Percentiles rank a stretch among this genome's conserved stretches.
Evolutionary conservation across 1,139 yeast species (phyloP).

Genomic region (Geotrichum reessii): DNA sequence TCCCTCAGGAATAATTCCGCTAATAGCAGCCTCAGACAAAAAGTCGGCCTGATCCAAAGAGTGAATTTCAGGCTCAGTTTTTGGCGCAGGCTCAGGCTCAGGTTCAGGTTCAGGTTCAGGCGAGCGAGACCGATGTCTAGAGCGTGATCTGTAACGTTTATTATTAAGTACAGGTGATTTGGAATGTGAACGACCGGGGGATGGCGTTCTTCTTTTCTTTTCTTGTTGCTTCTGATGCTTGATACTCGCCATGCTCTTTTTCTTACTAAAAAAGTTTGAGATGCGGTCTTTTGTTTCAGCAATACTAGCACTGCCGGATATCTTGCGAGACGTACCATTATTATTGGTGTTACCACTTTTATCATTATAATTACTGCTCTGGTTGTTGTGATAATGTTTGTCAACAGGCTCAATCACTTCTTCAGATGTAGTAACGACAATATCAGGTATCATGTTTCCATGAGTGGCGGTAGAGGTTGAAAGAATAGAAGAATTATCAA

Average conservation of each 20-base stretch:
- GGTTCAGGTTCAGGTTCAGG: neutral
- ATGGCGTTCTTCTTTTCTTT: neutral
- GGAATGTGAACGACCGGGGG: neutral
- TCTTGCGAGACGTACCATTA: conserved; percentile 1
- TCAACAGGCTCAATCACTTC: conserved; percentile 1
- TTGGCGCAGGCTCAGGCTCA: neutral
- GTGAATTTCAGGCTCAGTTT: neutral
- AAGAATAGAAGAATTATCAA: neutral
- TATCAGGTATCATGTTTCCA: conserved; percentile 7
- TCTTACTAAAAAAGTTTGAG: conserved; percentile 18
- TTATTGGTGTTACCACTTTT: neutral
- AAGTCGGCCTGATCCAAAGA: neutral
- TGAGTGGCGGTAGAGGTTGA: neutral
- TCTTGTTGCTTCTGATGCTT: neutral
- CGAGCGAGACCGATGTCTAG: conserved; percentile 7
- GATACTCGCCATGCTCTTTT: conserved; percentile 15
- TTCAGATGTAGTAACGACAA: conserved; percentile 12
- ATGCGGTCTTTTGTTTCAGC: conserved; percentile 18
- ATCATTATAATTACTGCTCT: neutral
- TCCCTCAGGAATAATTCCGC: conserved; percentile 6
- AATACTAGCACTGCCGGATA: conserved; percentile 2
- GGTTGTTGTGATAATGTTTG: neutral
- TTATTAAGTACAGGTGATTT: conserved; percentile 10
- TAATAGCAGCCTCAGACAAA: neutral
- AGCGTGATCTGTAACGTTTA: conserved; percentile 15